Base-by-base conservation (phyloP, 345 rosid genomes). In the Mallotus nudiflorus region DNA sequence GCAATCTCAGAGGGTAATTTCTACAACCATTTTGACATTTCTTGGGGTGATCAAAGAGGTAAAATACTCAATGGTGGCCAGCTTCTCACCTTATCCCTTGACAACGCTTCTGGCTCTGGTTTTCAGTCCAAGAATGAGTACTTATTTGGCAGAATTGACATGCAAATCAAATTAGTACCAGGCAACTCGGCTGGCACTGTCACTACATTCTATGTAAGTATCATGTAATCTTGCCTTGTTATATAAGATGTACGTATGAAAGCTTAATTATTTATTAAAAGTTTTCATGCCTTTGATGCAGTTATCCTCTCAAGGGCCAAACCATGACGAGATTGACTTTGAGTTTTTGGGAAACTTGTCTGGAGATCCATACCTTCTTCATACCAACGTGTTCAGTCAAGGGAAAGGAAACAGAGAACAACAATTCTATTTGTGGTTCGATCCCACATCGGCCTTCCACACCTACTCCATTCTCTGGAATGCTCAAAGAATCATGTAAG, bases 171-270 rank as follows among this genome's bases (percentile, higher is more conserved):
- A 77, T 90, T 90, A 14, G 91, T 88, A 14, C 80, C 85, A 0
- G 93, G 91, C 20, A 88, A 90, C 45, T 90, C 96, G 2, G 96
- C 96, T 1, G 96, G 96, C 72, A 88, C 94, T n/a, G 91, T 91
- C 70, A 89, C 90, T 0, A 80, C 97, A 9, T 87, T 73, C 73
- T 87, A 87, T 27, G 92, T 91, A 81, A 84, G 86, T 65, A 1
- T 33, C 3, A 33, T 33, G n/a, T n/a, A n/a, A n/a, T n/a, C n/a
- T n/a, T n/a, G n/a, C n/a, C n/a, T n/a, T n/a, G n/a, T n/a, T n/a
- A n/a, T n/a, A n/a, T n/a, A n/a, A n/a, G n/a, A n/a, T n/a, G n/a
- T n/a, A n/a, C n/a, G n/a, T n/a, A n/a, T n/a, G n/a, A n/a, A n/a
- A n/a, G n/a, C n/a, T n/a, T n/a, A n/a, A n/a, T n/a, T n/a, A n/a